phyloP scores from a whole-genome alignment of 2,329 filamentous ascomycete genomes.

The Sclerotinia borealis region DNA sequence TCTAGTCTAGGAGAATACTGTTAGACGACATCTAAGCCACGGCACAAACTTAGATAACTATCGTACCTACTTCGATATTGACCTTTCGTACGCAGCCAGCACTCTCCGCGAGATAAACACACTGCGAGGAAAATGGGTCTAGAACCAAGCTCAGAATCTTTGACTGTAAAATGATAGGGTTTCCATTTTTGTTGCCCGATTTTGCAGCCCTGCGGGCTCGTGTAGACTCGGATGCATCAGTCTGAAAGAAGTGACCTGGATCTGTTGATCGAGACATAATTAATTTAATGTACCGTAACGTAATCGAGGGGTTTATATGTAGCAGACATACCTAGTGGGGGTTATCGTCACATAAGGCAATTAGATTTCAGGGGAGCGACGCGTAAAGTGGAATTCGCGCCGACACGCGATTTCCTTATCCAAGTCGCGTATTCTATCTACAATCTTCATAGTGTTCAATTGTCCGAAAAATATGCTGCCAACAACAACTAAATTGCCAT shows the following conservation, averaged over 20 bases:
- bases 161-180: constrained; percentile 72
- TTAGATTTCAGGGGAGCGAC: constrained; percentile 1
- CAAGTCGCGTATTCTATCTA: constrained; percentile 18
- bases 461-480: background rate
- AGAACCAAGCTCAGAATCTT: constrained; percentile 73
- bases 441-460: constrained; percentile 11
- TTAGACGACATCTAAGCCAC: constrained; percentile 2
- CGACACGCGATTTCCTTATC: constrained; percentile 7
- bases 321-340: constrained; percentile 15
- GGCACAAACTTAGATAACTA: background rate
- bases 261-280: constrained; percentile 64
- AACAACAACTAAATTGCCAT: constrained; percentile 22
- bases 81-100: constrained; percentile 73
- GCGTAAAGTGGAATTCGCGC: constrained; percentile 22
- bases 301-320: background rate
- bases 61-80: constrained; percentile 63
- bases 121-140: constrained; percentile 56
- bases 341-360: background rate
- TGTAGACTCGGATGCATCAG: constrained; percentile 44
- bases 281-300: background rate
- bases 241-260: constrained; percentile 84
- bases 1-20: constrained; percentile 33
- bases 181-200: constrained; percentile 70
- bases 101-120: constrained; percentile 78
- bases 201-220: constrained; percentile 61